Percentiles rank a stretch among this genome's conserved stretches.
Evolutionary conservation across 345 rosid genomes (phyloP).

Genomic region (Nephelium lappaceum): DNA sequence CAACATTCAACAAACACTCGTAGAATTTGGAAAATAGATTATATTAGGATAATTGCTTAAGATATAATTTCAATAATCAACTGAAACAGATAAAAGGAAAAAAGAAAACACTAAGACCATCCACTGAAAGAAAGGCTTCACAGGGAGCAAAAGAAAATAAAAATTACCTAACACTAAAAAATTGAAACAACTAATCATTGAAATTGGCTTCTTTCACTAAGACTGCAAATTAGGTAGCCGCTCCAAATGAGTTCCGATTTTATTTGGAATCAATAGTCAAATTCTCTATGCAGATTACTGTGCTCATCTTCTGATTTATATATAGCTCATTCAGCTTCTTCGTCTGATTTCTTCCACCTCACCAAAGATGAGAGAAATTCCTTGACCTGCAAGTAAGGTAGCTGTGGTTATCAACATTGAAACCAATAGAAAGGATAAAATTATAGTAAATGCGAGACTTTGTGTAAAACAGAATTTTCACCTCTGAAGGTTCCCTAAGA

Average conservation of each 20-base stretch:
- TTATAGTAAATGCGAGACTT: background rate
- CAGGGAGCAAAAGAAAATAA: background rate
- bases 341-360: constrained; percentile 54
- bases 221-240: background rate
- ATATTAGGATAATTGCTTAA: background rate
- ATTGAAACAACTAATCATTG: background rate
- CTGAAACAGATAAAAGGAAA: background rate
- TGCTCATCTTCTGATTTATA: background rate
- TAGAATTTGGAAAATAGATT: background rate
- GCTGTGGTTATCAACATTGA: background rate
- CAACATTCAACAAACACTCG: background rate
- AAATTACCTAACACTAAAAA: background rate
- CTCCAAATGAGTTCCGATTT: background rate
- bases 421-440: background rate
- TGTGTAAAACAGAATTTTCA: constrained; percentile 18
- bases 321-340: constrained; percentile 2
- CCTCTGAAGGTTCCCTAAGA: constrained; percentile 82
- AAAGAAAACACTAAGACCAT: background rate
- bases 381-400: constrained; percentile 61
- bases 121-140: background rate
- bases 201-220: background rate
- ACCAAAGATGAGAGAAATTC: constrained; percentile 72
- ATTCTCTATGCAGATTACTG: background rate
- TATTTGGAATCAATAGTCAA: background rate
- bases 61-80: background rate